A percentile compares a stretch with the other conserved stretches of the same genome.
phyloP scores from a whole-genome alignment of 2,329 filamentous ascomycete genomes.

The Colletotrichum agaves region DNA sequence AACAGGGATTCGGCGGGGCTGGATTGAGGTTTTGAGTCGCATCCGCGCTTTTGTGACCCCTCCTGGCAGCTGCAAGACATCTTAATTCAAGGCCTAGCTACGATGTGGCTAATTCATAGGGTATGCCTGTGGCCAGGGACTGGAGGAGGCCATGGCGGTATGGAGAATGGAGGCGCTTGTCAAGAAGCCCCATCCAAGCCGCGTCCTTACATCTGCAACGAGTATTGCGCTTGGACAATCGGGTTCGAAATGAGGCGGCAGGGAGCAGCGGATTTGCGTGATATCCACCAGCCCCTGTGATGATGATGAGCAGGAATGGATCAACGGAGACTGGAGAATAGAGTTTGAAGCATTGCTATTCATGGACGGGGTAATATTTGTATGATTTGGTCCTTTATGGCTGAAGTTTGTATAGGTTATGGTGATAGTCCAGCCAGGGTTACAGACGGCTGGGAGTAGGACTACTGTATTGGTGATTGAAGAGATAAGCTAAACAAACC shows the following conservation, averaged over 20 bases:
- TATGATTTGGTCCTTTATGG: background rate
- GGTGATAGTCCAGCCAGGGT: background rate
- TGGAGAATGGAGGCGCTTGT: conserved; percentile 2
- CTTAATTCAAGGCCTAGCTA: conserved; percentile 5
- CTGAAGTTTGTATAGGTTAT: background rate
- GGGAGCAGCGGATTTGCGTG: background rate
- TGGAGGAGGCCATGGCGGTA: conserved; percentile 19
- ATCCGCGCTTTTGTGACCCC: conserved; percentile 19
- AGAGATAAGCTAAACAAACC: background rate
- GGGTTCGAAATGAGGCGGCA: conserved; percentile 1
- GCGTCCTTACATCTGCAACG: conserved; percentile 5
- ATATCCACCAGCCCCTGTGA: conserved; percentile 4
- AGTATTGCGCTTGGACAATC: conserved; percentile 8
- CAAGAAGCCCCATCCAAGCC: background rate
- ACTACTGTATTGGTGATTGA: background rate
- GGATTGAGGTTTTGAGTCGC: conserved; percentile 20
- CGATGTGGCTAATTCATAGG: background rate
- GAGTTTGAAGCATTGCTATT: conserved; percentile 18
- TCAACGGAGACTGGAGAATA: background rate
- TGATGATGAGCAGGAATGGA: background rate
- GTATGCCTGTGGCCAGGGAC: background rate
- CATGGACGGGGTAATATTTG: conserved; percentile 1
- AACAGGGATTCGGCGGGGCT: conserved; percentile 21
- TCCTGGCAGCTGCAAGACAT: conserved; percentile 37
- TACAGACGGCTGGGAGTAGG: no score